Evolutionary conservation across 371 early-diverging fungal genomes (phyloP).

Genomic region (Saksenaea vasiformis): DNA sequence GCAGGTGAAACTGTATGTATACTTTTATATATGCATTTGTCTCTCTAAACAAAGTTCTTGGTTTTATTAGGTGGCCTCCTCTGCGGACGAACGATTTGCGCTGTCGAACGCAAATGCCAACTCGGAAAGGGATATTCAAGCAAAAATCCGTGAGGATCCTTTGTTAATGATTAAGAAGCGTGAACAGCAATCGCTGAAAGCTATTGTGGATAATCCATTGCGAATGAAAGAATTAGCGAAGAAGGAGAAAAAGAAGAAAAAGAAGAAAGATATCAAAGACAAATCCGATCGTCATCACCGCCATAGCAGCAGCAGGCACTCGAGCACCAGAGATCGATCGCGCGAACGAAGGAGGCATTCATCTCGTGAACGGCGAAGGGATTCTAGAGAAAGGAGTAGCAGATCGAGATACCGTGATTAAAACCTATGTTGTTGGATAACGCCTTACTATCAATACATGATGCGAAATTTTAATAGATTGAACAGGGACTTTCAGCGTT

Average conservation of each 20-base stretch:
- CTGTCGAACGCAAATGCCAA: slow-evolving; percentile 71
- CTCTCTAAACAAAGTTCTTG: neutral
- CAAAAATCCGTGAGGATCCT: slow-evolving; percentile 94
- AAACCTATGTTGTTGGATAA: neutral
- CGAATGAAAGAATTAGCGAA: slow-evolving; percentile 60
- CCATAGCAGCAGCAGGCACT: neutral
- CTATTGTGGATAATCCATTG: slow-evolving; percentile 77
- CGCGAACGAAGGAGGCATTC: slow-evolving; percentile 2
- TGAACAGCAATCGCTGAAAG: slow-evolving; percentile 82
- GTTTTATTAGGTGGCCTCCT: slow-evolving; percentile 18
- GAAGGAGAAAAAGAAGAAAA: slow-evolving; percentile 49
- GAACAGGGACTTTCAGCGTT: too few relatives aligned
- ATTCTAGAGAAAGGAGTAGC: slow-evolving; percentile 4
- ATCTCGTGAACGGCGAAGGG: neutral
- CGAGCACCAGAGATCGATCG: neutral
- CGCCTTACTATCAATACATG: too few relatives aligned
- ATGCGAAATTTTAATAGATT: too few relatives aligned
- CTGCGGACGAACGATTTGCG: slow-evolving; percentile 31
- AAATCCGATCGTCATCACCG: slow-evolving; percentile 5
- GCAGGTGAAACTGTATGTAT: slow-evolving; percentile 44
- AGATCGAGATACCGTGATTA: neutral
- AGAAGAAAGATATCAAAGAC: slow-evolving; percentile 25
- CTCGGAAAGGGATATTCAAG: slow-evolving; percentile 74
- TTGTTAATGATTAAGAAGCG: slow-evolving; percentile 82
- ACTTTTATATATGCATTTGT: neutral